Base-by-base conservation (phyloP, 306 rosid species). In the Cicer arietinum region DNA sequence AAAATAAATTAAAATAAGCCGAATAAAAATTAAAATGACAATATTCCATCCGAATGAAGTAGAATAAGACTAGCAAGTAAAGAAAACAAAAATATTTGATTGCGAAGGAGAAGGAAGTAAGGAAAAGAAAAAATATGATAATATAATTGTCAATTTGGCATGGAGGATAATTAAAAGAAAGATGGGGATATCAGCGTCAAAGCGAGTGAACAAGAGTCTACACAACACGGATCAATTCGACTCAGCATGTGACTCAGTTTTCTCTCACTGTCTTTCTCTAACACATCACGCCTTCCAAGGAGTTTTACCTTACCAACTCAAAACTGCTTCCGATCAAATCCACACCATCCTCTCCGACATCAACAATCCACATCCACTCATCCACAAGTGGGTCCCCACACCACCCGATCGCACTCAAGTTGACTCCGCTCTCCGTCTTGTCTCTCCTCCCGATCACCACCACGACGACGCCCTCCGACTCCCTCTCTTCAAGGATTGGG, bases 291-390 rank as follows among this genome's bases (percentile, higher is more conserved):
- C 88, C 3, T 88, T 85, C 84, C 13, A 77, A 37, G 92, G 91
- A 44, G 93, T 91, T 45, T 84, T 88, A 48, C 96, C 91, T 9
- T 91, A 84, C 80, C 97, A 93, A 41, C 97, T 93, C 83, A 56
- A 71, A 82, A 61, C 86, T 5, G 98, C 97, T 37, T 78, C 97
- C 59, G 88, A 86, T 47, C 76, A 86, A 71, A 86, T 91, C 77
- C 86, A 90, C 90, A 48, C 17, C 8, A 40, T 70, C 39, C 89
- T 89, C 58, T 65, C 70, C 83, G 41, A 37, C 54, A 37, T 67
- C 50, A 6, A 43, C 5, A 37, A 39, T 3, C 83, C 77, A 6
- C 87, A 82, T 57, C 79, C 90, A 1, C 89, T 90, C 65, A 37
- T 92, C 87, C 20, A 58, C 59, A 85, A 72, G 64, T 90, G 98